Percentiles rank a stretch among this genome's conserved stretches.
phyloP scores from a whole-genome alignment of 1,284 basidiomycete genomes.

The Trichosporon faecale region DNA sequence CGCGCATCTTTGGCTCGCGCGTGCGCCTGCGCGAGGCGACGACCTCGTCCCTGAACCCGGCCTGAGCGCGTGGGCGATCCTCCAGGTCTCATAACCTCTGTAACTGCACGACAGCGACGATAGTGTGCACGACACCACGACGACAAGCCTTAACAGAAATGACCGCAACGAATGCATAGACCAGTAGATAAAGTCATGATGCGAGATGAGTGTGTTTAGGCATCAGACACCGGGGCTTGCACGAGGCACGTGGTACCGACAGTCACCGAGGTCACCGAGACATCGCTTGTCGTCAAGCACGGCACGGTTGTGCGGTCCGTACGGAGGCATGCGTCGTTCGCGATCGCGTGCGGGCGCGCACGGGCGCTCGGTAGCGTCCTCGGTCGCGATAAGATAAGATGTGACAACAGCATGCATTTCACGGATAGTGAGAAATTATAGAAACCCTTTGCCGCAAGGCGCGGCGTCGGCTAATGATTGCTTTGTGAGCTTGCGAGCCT shows the following conservation, averaged over 20 bases:
- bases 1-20: constrained; percentile 11
- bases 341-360: background rate
- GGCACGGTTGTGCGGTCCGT: background rate
- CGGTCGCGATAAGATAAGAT: background rate
- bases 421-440: background rate
- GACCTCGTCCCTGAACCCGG: background rate
- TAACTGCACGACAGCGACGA: background rate
- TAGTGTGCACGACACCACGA: background rate
- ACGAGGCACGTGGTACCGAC: background rate
- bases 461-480: background rate
- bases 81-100: background rate
- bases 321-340: background rate
- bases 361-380: background rate
- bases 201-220: background rate
- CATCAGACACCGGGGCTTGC: background rate
- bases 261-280: background rate
- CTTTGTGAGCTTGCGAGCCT: too few relatives aligned
- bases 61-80: background rate
- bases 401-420: background rate
- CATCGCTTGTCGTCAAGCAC: background rate
- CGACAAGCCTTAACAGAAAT: background rate
- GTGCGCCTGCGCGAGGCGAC: background rate
- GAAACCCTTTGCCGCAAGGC: too few relatives aligned
- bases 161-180: background rate
- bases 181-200: background rate